Percentiles rank a stretch among this genome's conserved stretches.
phyloP scores from a whole-genome alignment of 2,329 filamentous ascomycete genomes.

The Monilinia aucupariae region DNA sequence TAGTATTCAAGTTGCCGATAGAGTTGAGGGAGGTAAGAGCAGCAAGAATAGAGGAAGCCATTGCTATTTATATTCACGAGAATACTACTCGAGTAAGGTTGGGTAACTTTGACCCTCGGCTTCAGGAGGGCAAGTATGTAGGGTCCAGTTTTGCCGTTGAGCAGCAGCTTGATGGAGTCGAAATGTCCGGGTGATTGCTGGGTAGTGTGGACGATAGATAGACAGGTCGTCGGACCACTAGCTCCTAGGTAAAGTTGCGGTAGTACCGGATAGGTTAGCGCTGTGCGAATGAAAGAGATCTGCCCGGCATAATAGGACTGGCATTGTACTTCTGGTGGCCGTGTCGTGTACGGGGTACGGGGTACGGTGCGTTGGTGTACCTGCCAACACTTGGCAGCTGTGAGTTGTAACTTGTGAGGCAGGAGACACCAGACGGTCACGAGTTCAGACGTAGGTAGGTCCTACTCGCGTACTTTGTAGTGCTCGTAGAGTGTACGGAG shows the following conservation, averaged over 20 bases:
- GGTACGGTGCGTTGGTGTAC: too few relatives aligned
- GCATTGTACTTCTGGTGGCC: background rate
- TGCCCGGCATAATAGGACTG: too few relatives aligned
- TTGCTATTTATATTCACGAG: conserved; percentile 27
- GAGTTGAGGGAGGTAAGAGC: conserved; percentile 25
- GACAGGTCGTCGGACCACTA: background rate
- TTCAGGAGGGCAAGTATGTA: conserved; percentile 10
- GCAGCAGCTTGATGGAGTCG: background rate
- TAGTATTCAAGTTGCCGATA: conserved; percentile 24
- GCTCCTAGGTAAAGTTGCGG: too few relatives aligned
- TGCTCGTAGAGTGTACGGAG: too few relatives aligned
- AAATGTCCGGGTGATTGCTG: background rate
- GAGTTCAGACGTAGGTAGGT: too few relatives aligned
- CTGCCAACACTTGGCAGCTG: too few relatives aligned
- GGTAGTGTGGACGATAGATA: background rate
- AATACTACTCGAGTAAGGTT: background rate
- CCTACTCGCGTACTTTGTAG: too few relatives aligned
- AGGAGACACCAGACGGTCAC: too few relatives aligned
- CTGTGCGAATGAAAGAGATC: too few relatives aligned
- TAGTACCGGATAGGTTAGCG: too few relatives aligned
- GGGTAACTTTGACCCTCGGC: background rate
- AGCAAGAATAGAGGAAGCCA: conserved; percentile 24
- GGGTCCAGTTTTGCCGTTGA: conserved; percentile 21
- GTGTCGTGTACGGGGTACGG: too few relatives aligned
- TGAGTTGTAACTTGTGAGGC: too few relatives aligned